Percentiles rank a stretch among this genome's conserved stretches.
These are phyloP conservation scores for Cyclostephanos invisitatus DNA, from an alignment of 108 stramenopile genomes.

Conservation along the genomic window DNA sequence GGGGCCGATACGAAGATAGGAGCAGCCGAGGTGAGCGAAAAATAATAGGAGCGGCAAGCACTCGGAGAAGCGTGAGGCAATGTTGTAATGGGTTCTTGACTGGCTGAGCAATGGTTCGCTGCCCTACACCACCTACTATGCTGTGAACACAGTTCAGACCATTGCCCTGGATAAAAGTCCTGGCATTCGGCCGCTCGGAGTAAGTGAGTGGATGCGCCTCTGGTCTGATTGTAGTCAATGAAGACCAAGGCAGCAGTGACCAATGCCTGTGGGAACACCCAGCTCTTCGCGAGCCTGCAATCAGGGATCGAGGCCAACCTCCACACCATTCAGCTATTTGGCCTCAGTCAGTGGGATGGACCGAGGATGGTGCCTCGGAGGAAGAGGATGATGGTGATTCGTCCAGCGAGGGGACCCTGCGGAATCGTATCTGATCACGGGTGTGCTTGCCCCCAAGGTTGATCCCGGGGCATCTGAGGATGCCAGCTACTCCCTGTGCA, in stretches of 20 bases:
- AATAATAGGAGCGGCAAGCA: too few relatives aligned
- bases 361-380: neutral
- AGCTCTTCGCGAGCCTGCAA: neutral
- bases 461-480: neutral
- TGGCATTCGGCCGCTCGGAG: slow-evolving; percentile 42
- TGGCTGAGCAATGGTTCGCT: slow-evolving; percentile 18
- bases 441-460: too few relatives aligned
- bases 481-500: neutral
- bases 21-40: too few relatives aligned
- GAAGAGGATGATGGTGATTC: neutral
- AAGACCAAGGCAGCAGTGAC: neutral
- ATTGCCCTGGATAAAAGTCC: slow-evolving; percentile 42
- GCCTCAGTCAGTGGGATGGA: slow-evolving; percentile 1
- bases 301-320: neutral
- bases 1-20: too few relatives aligned
- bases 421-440: neutral
- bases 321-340: slow-evolving; percentile 2
- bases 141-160: slow-evolving; percentile 19
- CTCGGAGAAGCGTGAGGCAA: neutral
- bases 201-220: slow-evolving; percentile 19
- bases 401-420: neutral
- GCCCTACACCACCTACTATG: slow-evolving; percentile 40
- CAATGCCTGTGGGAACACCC: neutral
- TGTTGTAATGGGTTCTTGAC: slow-evolving; percentile 24
- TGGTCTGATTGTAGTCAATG: slow-evolving; percentile 21